Conservation (phyloP, 23 red algal species). For the Cyanidioschyzon merolae region DNA sequence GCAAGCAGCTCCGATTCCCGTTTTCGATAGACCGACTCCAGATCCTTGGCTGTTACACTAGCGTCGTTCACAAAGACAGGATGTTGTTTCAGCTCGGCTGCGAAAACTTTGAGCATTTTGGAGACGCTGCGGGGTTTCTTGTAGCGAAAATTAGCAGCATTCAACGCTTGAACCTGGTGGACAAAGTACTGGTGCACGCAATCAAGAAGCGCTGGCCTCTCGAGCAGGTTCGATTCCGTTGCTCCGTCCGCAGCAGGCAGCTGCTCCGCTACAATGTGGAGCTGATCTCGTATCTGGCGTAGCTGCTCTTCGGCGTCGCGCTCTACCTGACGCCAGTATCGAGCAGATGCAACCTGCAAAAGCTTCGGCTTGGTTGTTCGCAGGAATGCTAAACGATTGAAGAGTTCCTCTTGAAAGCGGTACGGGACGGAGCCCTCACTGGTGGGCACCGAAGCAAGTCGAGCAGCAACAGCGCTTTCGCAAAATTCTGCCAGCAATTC, state of each 20-base stretch:
- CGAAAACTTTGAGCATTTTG: neutral
- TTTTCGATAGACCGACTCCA: neutral
- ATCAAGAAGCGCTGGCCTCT: neutral
- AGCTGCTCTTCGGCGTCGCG: neutral
- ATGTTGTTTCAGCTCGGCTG: conserved; percentile 2
- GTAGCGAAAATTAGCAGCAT: conserved; percentile 11
- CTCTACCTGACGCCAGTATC: neutral
- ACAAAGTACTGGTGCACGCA: neutral
- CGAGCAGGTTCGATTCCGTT: neutral
- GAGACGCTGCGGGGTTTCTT: neutral
- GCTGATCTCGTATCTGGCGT: neutral
- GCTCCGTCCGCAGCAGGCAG: neutral
- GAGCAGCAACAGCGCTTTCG: neutral
- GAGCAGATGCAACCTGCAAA: neutral
- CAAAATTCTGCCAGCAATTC: neutral
- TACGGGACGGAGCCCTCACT: neutral
- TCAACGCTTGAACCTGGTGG: neutral
- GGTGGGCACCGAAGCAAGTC: neutral
- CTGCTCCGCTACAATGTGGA: neutral
- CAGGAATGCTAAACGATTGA: neutral
- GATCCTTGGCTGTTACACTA: neutral
- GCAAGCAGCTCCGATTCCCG: neutral
- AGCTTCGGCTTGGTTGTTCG: neutral
- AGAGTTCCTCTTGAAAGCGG: neutral
- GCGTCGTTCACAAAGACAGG: neutral